Evolutionary conservation across 2,329 filamentous ascomycete species (phyloP).

Genomic region (Diplodia scrobiculata): DNA sequence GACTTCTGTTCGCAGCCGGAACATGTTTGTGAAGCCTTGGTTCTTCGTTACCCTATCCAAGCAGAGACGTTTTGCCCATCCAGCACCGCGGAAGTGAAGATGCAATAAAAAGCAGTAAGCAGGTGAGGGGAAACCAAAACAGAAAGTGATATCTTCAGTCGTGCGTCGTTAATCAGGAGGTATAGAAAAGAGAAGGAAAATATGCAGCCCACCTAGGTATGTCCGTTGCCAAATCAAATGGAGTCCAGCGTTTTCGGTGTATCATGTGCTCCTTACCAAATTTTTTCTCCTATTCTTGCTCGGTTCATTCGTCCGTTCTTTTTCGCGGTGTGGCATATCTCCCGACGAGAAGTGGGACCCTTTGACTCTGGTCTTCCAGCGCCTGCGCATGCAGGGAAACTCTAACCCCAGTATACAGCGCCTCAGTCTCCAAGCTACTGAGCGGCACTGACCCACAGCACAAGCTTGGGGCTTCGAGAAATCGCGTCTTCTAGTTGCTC

Average conservation of each 20-base stretch:
- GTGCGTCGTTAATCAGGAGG: constrained; percentile 18
- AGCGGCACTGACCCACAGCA: constrained; percentile 24
- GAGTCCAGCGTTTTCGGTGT: constrained; percentile 8
- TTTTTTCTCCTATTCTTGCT: constrained; percentile 9
- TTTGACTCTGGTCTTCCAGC: background rate
- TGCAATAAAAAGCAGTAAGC: background rate
- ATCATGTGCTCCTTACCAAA: constrained; percentile 8
- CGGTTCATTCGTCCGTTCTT: background rate
- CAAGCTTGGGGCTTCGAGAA: constrained; percentile 79
- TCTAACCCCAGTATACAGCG: background rate
- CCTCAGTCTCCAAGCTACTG: background rate
- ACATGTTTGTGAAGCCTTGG: background rate
- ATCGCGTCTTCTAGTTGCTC: constrained; percentile 79
- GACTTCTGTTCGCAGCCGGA: background rate
- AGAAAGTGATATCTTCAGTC: constrained; percentile 25
- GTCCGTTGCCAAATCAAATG: constrained; percentile 19
- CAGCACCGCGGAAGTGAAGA: constrained; percentile 1
- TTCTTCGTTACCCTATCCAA: constrained; percentile 8
- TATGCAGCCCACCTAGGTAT: constrained; percentile 24
- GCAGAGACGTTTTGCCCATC: constrained; percentile 3
- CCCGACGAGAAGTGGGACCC: background rate
- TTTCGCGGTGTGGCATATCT: constrained; percentile 1
- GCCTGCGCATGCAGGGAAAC: background rate
- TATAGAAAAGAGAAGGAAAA: constrained; percentile 19
- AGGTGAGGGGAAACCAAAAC: constrained; percentile 10